Base-by-base conservation (phyloP, 805 yeast species). In the Metschnikowia kunwiensis region DNA sequence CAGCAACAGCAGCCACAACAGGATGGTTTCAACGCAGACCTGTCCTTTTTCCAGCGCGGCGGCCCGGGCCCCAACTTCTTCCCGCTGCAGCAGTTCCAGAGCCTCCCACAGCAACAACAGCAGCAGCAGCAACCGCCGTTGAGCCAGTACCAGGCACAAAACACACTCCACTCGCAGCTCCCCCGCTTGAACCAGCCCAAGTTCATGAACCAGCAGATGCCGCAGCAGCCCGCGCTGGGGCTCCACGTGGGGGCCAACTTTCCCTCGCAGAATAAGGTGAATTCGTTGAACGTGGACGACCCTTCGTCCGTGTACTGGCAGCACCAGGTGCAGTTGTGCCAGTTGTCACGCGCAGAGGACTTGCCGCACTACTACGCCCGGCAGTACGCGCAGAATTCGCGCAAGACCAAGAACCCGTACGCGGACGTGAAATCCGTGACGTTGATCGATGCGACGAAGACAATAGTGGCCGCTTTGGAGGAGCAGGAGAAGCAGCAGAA, bases 291-390 rank as follows among this genome's bases (percentile, higher is more conserved):
- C 56, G 43, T 58, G 44, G 72, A 68, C 6, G 63, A 59, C 35
- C 68, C 72, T 13, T 60, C 54, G 29, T 64, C 80, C 3, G 49
- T 69, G 7, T 72, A 74, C 50, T 86, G 95, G 95, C 83, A 80
- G 58, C 89, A 84, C 55, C 95, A 86, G 61, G 63, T 69, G 30
- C 87, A 80, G 55, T 69, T 87, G 40, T 81, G 78, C 19, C 86
- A 79, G 44, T 58, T 82, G 32, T 82, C 93, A 4, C 75, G 93
- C 57, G 47, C 53, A 14, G 74, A 85, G 20, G 77, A 74, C 50
- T 58, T 75, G 17, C 85, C 94, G 3, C 95, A 86, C 61, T 80
- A 73, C 53, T 86, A 85, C 62, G 96, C 96, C 4, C 74, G 95
- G 41, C 78, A 79, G 45, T 88, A 87, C 19, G 95, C 95, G 5